Conservation (phyloP, 2,329 filamentous ascomycete species). For the Calcarisporium arbuscula region DNA sequence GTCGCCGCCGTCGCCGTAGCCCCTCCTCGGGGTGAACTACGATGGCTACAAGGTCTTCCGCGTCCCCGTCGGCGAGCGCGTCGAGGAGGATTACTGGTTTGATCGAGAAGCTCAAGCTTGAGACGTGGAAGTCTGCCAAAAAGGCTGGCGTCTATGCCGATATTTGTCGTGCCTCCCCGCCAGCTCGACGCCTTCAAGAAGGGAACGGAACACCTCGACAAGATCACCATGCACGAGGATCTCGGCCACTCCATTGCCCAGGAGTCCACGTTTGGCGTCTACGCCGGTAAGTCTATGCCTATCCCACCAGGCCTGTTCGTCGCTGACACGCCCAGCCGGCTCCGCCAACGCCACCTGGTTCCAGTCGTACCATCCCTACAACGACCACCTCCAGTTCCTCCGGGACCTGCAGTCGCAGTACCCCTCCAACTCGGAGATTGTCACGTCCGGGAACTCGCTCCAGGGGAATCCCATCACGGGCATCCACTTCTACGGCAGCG, state of each 20-base stretch:
- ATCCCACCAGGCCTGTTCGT: too few species aligned
- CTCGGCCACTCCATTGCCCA: slow-evolving; percentile 30
- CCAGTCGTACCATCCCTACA: slow-evolving; percentile 45
- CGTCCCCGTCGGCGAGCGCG: slow-evolving; percentile 28
- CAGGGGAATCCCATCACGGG: slow-evolving; percentile 54
- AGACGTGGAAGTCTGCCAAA: slow-evolving; percentile 31
- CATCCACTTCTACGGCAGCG: slow-evolving; percentile 46
- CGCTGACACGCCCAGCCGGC: slow-evolving; percentile 8
- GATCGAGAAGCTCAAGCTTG: slow-evolving; percentile 26
- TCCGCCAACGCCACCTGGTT: slow-evolving; percentile 38
- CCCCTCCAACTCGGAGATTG: slow-evolving; percentile 39
- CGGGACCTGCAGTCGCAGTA: slow-evolving; percentile 36
- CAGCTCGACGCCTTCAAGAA: slow-evolving; percentile 26
- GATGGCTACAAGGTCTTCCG: slow-evolving; percentile 40
- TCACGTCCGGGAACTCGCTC: slow-evolving; percentile 40
- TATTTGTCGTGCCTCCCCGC: slow-evolving; percentile 31
- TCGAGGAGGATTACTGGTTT: slow-evolving; percentile 25
- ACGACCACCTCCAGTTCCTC: slow-evolving; percentile 43
- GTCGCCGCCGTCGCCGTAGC: slow-evolving; percentile 9
- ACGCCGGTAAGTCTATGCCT: slow-evolving; percentile 22
- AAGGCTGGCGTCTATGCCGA: slow-evolving; percentile 29
- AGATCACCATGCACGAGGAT: slow-evolving; percentile 30
- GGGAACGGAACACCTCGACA: slow-evolving; percentile 23
- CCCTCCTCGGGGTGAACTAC: slow-evolving; percentile 25
- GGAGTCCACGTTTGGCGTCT: slow-evolving; percentile 24